These are phyloP conservation scores for Suillus spraguei DNA, from an alignment of 768 basidiomycete species.

Conservation along the genomic window DNA sequence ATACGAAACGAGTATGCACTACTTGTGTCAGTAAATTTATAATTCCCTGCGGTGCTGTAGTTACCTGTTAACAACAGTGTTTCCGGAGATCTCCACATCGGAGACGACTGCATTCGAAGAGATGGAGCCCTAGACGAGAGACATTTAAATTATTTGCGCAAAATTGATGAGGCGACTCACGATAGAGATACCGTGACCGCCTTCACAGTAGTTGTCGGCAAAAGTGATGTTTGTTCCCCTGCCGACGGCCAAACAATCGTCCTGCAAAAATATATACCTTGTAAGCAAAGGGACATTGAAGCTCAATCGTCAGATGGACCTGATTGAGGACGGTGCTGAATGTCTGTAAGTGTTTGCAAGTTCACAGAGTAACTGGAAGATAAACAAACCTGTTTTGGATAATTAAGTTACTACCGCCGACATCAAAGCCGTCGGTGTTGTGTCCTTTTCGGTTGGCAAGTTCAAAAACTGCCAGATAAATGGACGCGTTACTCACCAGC, in stretches of 20 bases:
- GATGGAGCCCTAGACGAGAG: conserved; percentile 53
- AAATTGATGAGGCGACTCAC: conserved; percentile 19
- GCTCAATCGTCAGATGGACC: conserved; percentile 9
- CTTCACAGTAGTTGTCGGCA: conserved; percentile 52
- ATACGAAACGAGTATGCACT: conserved; percentile 63
- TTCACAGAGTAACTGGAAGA: background rate
- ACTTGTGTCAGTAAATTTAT: background rate
- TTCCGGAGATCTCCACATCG: conserved; percentile 48
- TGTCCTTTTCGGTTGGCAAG: conserved; percentile 29
- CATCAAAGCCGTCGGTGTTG: conserved; percentile 57
- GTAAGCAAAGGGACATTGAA: background rate
- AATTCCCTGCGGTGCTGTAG: background rate
- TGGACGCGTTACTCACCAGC: conserved; percentile 39
- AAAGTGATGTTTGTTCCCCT: conserved; percentile 47
- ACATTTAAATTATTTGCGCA: background rate
- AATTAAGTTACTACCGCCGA: conserved; percentile 36
- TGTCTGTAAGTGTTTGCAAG: background rate
- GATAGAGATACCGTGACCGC: conserved; percentile 69
- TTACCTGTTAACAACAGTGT: conserved; percentile 59
- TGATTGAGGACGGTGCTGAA: conserved; percentile 29
- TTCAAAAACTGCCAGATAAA: background rate
- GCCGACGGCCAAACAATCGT: conserved; percentile 66
- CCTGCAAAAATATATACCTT: conserved; percentile 32
- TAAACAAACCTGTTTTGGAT: conserved; percentile 31
- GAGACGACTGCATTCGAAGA: conserved; percentile 47